These are phyloP conservation scores for Curvularia sp. DNA, from an alignment of 2,329 filamentous ascomycete species.

Conservation along the genomic window DNA sequence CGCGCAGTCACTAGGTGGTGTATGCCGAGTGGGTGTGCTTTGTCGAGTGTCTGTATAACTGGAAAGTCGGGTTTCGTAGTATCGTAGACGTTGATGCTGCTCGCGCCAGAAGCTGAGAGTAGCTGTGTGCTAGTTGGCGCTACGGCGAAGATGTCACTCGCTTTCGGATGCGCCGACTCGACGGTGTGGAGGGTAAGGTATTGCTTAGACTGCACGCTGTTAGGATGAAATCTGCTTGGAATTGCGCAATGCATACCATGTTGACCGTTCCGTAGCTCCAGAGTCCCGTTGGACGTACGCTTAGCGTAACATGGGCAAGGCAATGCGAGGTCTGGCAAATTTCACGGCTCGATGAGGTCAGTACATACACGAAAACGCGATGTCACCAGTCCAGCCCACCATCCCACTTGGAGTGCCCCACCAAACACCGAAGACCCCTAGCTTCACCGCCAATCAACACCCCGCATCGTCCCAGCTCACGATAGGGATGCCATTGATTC, in stretches of 20 bases:
- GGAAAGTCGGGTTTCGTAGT: conserved; percentile 75
- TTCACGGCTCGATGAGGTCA: conserved; percentile 35
- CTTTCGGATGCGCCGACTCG: conserved; percentile 76
- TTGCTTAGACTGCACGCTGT: conserved; percentile 81
- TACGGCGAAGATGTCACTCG: conserved; percentile 81
- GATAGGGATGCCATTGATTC: conserved; percentile 38
- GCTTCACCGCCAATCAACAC: conserved; percentile 45
- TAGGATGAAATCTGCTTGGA: conserved; percentile 5
- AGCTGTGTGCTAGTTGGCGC: conserved; percentile 76
- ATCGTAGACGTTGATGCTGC: conserved; percentile 75
- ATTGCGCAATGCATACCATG: conserved; percentile 8
- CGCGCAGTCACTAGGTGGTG: conserved; percentile 81
- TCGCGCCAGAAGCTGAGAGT: conserved; percentile 80
- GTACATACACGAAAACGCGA: conserved; percentile 41
- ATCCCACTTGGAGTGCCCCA: conserved; percentile 33
- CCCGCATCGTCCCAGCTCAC: conserved; percentile 20
- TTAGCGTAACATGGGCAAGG: conserved; percentile 8
- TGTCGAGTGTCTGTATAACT: conserved; percentile 77
- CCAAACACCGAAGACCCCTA: conserved; percentile 24
- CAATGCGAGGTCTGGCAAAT: conserved; percentile 1
- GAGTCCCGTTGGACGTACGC: not conserved
- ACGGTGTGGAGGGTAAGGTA: conserved; percentile 93
- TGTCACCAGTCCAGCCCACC: conserved; percentile 32
- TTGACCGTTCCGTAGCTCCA: conserved; percentile 7
- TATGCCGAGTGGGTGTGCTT: conserved; percentile 85